Base-by-base conservation (phyloP, 495 filamentous ascomycete genomes). In the Jackrogersella multiformis region DNA sequence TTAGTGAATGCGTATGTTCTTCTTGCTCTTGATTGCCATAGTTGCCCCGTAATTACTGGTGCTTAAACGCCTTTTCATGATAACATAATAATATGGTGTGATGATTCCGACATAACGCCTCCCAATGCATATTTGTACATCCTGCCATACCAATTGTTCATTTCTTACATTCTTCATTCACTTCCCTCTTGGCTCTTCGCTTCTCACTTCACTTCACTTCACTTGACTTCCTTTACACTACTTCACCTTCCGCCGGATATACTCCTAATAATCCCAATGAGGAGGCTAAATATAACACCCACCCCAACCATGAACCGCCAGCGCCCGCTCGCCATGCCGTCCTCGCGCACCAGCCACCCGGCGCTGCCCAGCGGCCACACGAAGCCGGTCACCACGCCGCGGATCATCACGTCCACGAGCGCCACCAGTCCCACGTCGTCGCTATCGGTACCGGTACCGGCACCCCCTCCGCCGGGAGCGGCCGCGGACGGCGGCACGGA, bases 321-420 rank as follows among this genome's bases (percentile, higher is more conserved):
- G 71, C 93, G 78, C 78, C 87, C 85, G 36, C 88, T 90, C 87
- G 92, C 97, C 61, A 97, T 88, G 9, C 93, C 93, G 61, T 96
- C 92, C 78, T 97, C 94, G 56, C 93, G 82, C 46, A 93, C 81
- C 74, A 94, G 75, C 93, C 92, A 96, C 45, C 88, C 88, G 24
- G 93, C 81, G 70, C 91, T 92, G 0, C 90, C 93, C 41, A 98
- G 74, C 24, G 95, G 94, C 88, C 93, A 99, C 74, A 99, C 89
- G 79, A 97, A 97, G 18, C 95, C 95, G 72, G 93, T 92, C 23
- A 95, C 78, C 71, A 90, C 92, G 1, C 94, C 95, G 80, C 87
- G 90, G 68, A 97, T 83, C 84, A 97, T 87, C 76, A 96, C 91
- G 76, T 96, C 94, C 38, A 95, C 66, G 16, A 80, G 59, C 0